phyloP scores from a whole-genome alignment of 352 stramenopile genomes.

The Thraustochytrium sp. region DNA sequence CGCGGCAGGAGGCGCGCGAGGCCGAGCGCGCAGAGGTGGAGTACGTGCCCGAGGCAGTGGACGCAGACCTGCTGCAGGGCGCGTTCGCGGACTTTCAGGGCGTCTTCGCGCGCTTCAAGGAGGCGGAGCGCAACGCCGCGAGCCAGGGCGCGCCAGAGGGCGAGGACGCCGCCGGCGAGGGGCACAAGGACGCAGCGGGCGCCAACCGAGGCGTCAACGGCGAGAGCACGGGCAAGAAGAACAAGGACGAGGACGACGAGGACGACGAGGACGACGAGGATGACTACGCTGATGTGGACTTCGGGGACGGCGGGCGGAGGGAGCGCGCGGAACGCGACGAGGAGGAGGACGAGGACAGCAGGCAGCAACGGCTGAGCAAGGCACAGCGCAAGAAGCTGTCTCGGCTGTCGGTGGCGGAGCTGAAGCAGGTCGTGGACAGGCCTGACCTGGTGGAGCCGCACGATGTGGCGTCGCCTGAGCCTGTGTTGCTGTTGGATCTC shows the following conservation, averaged over 20 bases:
- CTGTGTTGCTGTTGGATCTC: slow-evolving; percentile 86
- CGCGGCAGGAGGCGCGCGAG: background rate
- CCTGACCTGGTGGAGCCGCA: slow-evolving; percentile 92
- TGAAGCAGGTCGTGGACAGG: slow-evolving; percentile 85
- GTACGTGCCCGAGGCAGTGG: background rate
- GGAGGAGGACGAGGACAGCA: background rate
- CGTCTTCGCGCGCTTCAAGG: slow-evolving; percentile 55
- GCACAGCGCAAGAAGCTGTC: slow-evolving; percentile 87
- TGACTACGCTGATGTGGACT: background rate
- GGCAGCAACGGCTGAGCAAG: slow-evolving; percentile 62
- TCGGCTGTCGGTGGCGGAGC: slow-evolving; percentile 84
- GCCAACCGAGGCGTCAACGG: slow-evolving; percentile 46
- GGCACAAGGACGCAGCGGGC: background rate
- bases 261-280: slow-evolving; percentile 35
- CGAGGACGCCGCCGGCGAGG: slow-evolving; percentile 27
- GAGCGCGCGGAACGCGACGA: slow-evolving; percentile 22
- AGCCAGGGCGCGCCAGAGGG: slow-evolving; percentile 44
- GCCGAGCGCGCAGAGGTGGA: background rate
- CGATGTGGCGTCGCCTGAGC: slow-evolving; percentile 91
- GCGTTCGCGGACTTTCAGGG: slow-evolving; percentile 8
- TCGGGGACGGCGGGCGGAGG: too few species aligned
- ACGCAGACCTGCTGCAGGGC: background rate
- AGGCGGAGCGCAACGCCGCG: slow-evolving; percentile 68
- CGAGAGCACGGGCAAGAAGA: slow-evolving; percentile 48
- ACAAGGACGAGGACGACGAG: slow-evolving; percentile 48